Percentiles rank a stretch among this genome's conserved stretches.
Evolutionary conservation across 2,329 filamentous ascomycete species (phyloP).

Genomic region (Colletotrichum eleusines): DNA sequence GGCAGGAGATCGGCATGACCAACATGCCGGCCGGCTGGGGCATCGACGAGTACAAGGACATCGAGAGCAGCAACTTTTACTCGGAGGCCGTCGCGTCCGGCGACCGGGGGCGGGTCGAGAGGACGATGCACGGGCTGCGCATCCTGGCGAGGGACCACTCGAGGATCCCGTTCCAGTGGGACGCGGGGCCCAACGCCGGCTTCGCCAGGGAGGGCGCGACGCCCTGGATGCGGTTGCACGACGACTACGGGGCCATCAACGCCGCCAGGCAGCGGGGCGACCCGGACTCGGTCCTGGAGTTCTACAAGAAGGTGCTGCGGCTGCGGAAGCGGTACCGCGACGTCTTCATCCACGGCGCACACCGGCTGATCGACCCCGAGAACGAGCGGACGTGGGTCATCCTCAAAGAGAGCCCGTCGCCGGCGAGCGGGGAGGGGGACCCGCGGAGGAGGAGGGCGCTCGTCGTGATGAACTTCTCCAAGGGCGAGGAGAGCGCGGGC

Average conservation of each 20-base stretch:
- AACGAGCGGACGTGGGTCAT: constrained; percentile 70
- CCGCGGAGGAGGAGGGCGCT: constrained; percentile 49
- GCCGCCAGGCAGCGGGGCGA: constrained; percentile 61
- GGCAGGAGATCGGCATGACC: constrained; percentile 72
- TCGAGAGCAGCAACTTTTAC: constrained; percentile 67
- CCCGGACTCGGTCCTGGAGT: constrained; percentile 65
- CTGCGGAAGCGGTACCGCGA: constrained; percentile 68
- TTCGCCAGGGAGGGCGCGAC: constrained; percentile 62
- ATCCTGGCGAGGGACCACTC: constrained; percentile 73
- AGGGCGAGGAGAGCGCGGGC: constrained; percentile 46
- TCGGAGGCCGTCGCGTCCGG: constrained; percentile 55
- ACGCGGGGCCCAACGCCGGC: constrained; percentile 66
- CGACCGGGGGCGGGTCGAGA: constrained; percentile 53
- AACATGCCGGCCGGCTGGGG: constrained; percentile 65
- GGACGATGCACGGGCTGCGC: constrained; percentile 65
- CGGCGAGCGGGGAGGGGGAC: constrained; percentile 38
- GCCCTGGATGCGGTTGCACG: constrained; percentile 78
- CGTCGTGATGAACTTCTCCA: constrained; percentile 62
- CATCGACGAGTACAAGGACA: constrained; percentile 65
- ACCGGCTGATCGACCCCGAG: constrained; percentile 63
- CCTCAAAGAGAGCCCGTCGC: constrained; percentile 52
- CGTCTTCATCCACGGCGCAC: constrained; percentile 72
- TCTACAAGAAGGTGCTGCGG: constrained; percentile 67
- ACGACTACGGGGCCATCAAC: constrained; percentile 68
- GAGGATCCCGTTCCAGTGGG: constrained; percentile 77